A percentile compares a stretch with the other conserved stretches of the same genome.
phyloP scores from a whole-genome alignment of 1,139 yeast species.

The Suhomyces atakaporum region DNA sequence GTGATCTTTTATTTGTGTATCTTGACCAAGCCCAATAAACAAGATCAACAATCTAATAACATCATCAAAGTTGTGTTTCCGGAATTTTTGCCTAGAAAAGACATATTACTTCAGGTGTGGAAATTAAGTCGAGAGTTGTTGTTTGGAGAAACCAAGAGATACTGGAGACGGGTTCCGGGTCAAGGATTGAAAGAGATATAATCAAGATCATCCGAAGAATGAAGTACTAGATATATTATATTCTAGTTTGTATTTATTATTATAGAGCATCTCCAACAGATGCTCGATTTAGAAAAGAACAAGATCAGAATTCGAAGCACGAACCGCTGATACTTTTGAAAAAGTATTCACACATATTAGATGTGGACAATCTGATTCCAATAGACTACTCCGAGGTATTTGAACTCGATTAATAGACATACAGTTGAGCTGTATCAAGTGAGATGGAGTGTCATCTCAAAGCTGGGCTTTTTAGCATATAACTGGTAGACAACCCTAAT shows the following conservation, averaged over 20 bases:
- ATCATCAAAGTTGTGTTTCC: conserved; percentile 53
- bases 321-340: no score
- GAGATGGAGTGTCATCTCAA: no score
- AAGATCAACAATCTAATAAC: conserved; percentile 21
- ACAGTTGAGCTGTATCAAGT: neutral
- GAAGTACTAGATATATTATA: no score
- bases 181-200: conserved; percentile 34
- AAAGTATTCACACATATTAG: neutral
- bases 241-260: no score
- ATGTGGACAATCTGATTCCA: no score
- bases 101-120: conserved; percentile 44
- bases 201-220: no score
- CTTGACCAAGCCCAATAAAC: conserved; percentile 38
- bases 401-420: neutral
- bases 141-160: conserved; percentile 38
- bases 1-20: conserved; percentile 64
- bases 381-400: no score
- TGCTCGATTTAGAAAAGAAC: no score
- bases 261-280: no score
- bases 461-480: no score
- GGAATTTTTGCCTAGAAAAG: conserved; percentile 46
- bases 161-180: conserved; percentile 49
- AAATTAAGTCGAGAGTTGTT: conserved; percentile 38
- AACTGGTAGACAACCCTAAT: no score
- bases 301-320: no score